A percentile compares a stretch with the other conserved stretches of the same genome.
Evolutionary conservation across 2,329 filamentous ascomycete species (phyloP).

Genomic region (Cryphonectria parasitica): DNA sequence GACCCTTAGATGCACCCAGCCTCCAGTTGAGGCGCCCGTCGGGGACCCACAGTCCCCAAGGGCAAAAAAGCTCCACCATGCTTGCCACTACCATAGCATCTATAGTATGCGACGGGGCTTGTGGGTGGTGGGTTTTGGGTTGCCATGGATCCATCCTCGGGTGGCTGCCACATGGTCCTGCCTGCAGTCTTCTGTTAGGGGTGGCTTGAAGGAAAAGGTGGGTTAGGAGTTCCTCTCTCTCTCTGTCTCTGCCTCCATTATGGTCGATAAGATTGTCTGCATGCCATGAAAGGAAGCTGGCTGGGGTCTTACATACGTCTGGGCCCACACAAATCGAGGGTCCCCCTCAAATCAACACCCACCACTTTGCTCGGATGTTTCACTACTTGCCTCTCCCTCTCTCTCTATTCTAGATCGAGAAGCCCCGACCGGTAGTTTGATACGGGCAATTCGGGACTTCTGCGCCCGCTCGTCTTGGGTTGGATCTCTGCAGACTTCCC

Average conservation of each 20-base stretch:
- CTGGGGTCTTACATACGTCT: neutral
- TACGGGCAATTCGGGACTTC: constrained; percentile 24
- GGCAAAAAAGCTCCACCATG: neutral
- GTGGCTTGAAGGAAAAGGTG: neutral
- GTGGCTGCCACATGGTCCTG: neutral
- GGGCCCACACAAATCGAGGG: neutral
- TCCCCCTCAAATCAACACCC: neutral
- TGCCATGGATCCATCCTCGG: neutral
- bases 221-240: neutral
- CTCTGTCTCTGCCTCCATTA: neutral
- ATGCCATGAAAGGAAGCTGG: constrained; percentile 20
- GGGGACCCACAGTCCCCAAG: constrained; percentile 5
- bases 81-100: neutral
- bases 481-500: constrained; percentile 21
- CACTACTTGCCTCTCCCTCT: constrained; percentile 10
- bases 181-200: neutral
- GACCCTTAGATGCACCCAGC: neutral
- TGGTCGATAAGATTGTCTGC: constrained; percentile 2
- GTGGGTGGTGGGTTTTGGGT: neutral
- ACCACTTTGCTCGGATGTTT: constrained; percentile 16
- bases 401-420: neutral
- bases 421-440: constrained; percentile 16
- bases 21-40: constrained; percentile 6
- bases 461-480: neutral
- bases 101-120: too few species aligned